phyloP scores from a whole-genome alignment of 257 asterid species.

The Ilex aquifolium region DNA sequence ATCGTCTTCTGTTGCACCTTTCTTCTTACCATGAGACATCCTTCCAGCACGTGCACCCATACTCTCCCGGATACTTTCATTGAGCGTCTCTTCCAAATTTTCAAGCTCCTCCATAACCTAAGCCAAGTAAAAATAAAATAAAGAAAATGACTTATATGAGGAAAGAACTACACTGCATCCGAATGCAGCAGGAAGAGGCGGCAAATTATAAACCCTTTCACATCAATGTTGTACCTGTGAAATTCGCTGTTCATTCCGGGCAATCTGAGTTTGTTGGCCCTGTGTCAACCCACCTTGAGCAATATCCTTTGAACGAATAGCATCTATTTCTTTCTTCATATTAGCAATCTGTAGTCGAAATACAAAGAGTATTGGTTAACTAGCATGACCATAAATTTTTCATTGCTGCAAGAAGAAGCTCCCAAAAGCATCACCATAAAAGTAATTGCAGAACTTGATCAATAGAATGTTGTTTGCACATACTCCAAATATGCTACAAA shows the following conservation, averaged over 20 bases:
- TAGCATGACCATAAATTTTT: too few relatives aligned
- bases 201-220: background rate
- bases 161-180: background rate
- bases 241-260: constrained; percentile 96
- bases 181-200: background rate
- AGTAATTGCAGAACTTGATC: too few relatives aligned
- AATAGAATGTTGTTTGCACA: too few relatives aligned
- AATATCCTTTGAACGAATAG: constrained; percentile 97
- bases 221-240: constrained; percentile 56
- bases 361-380: constrained; percentile 4
- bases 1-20: constrained; percentile 52
- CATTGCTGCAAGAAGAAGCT: too few relatives aligned
- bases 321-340: constrained; percentile 99
- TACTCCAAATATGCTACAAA: too few relatives aligned
- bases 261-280: constrained; percentile 99
- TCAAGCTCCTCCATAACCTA: constrained; percentile 97
- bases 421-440: too few relatives aligned
- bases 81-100: constrained; percentile 93
- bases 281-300: constrained; percentile 99
- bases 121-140: constrained; percentile 11
- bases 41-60: constrained; percentile 81
- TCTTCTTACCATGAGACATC: constrained; percentile 54
- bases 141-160: constrained; percentile 7
- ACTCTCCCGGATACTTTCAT: constrained; percentile 92
- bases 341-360: constrained; percentile 65